Conservation (phyloP, 306 rosid genomes). For the Acacia melanoxylon region DNA sequence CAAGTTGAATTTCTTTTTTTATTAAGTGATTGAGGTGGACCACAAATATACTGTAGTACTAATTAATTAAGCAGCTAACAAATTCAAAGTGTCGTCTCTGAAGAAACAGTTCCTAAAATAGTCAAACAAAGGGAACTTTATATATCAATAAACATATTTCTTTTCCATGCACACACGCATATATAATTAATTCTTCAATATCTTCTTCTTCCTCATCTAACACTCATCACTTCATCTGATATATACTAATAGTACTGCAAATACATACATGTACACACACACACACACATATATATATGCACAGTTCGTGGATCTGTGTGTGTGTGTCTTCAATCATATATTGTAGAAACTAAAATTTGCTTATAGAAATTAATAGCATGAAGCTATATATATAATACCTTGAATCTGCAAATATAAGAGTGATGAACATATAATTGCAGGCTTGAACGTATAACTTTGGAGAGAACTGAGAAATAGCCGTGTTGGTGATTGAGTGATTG, state of each 20-base stretch:
- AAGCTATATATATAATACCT: constrained; percentile 24
- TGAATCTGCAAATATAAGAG: constrained; percentile 15
- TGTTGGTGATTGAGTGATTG: constrained; percentile 89
- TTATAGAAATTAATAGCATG: not conserved
- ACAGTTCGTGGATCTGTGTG: not conserved
- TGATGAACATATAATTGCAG: not conserved
- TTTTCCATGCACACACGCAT: not conserved
- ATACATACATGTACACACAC: not conserved
- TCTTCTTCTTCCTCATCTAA: not conserved
- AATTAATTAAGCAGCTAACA: not conserved
- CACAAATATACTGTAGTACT: not conserved
- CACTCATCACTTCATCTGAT: not conserved
- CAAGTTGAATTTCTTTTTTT: not conserved
- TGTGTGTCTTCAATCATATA: not conserved
- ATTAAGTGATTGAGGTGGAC: constrained; percentile 25
- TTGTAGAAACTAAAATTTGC: not conserved
- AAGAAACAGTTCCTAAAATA: constrained; percentile 23
- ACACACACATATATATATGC: not conserved
- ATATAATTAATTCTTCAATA: not conserved
- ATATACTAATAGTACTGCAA: not conserved
- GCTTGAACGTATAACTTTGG: not conserved
- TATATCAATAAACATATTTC: not conserved
- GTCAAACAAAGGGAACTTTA: constrained; percentile 16
- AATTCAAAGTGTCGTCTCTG: constrained; percentile 14
- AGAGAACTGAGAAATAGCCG: not conserved